These are phyloP conservation scores for Sedum album DNA, from an alignment of 164 flowering plant genomes.

Conservation along the genomic window DNA sequence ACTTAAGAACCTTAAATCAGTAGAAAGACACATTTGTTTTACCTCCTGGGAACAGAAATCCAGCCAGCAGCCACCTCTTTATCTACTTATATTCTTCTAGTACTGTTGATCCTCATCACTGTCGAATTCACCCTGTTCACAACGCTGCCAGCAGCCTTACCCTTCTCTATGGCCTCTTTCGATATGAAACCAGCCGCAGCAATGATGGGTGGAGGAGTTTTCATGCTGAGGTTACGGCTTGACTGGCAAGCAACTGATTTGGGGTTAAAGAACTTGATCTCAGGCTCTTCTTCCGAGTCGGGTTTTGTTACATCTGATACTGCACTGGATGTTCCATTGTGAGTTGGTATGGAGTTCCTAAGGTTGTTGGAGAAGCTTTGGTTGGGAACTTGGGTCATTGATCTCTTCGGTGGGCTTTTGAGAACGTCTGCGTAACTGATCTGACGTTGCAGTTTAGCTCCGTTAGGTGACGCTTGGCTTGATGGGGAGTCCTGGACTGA, in stretches of 20 bases:
- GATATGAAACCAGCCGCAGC: not conserved
- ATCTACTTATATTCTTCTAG: not conserved
- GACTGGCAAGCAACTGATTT: not conserved
- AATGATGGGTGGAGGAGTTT: not conserved
- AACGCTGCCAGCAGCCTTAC: not conserved
- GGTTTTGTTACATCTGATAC: not conserved
- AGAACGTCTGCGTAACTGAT: not conserved
- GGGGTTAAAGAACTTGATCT: not conserved
- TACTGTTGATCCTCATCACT: not conserved
- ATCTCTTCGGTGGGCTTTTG: not conserved
- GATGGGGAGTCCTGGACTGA: not conserved
- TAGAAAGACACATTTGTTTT: not conserved
- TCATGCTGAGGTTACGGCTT: constrained; percentile 5
- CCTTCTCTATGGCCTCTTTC: not conserved
- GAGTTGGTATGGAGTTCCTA: not conserved
- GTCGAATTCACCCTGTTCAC: not conserved
- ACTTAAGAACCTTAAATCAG: too few relatives aligned
- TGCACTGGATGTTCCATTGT: not conserved
- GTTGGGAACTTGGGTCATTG: not conserved
- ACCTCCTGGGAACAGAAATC: not conserved
- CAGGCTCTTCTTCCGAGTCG: not conserved
- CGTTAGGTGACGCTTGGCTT: constrained; percentile 8
- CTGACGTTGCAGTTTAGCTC: too few relatives aligned
- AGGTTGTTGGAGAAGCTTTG: not conserved
- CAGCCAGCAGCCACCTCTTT: not conserved